Percentiles rank a stretch among this genome's conserved stretches.
Evolutionary conservation across 179 eudicot species (phyloP).

Genomic region (Spinacia oleracea): DNA sequence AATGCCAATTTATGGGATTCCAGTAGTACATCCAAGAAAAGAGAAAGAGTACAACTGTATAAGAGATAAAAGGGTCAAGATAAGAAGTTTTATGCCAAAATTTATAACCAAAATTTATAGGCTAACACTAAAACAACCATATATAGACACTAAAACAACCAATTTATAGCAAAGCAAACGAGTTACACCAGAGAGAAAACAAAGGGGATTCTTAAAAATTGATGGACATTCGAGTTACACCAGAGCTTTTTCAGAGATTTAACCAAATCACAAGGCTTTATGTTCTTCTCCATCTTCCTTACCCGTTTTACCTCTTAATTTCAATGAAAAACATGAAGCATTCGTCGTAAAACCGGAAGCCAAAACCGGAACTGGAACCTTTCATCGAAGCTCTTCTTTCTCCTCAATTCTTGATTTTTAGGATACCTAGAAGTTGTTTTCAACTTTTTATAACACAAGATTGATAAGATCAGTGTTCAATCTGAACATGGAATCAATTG

Average conservation of each 20-base stretch:
- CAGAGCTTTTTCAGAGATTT: conserved; percentile 34
- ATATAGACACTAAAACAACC: too few species aligned
- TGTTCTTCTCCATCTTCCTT: conserved; percentile 24
- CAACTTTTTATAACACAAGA: conserved; percentile 38
- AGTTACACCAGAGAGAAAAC: conserved; percentile 21
- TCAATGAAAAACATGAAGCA: conserved; percentile 31
- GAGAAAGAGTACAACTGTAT: too few species aligned
- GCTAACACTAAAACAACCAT: too few species aligned
- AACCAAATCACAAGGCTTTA: conserved; percentile 30
- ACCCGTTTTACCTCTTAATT: conserved; percentile 33
- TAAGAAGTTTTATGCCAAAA: too few species aligned
- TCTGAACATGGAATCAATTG: conserved; percentile 42
- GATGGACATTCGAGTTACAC: conserved; percentile 44
- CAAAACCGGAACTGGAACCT: neutral
- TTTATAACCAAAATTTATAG: too few species aligned
- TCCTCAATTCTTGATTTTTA: conserved; percentile 30
- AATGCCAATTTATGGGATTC: neutral
- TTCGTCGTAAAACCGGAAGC: neutral
- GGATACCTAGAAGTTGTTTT: conserved; percentile 35
- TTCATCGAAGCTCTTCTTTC: too few species aligned
- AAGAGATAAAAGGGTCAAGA: too few species aligned
- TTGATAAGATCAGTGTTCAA: conserved; percentile 42
- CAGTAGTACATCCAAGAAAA: too few species aligned
- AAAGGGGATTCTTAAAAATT: conserved; percentile 27
- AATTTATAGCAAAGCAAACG: too few species aligned